Evolutionary conservation across 495 filamentous ascomycete species (phyloP), one percentile per base, ranked within the genome.

Genomic region (Sordaria brevicollis): DNA sequence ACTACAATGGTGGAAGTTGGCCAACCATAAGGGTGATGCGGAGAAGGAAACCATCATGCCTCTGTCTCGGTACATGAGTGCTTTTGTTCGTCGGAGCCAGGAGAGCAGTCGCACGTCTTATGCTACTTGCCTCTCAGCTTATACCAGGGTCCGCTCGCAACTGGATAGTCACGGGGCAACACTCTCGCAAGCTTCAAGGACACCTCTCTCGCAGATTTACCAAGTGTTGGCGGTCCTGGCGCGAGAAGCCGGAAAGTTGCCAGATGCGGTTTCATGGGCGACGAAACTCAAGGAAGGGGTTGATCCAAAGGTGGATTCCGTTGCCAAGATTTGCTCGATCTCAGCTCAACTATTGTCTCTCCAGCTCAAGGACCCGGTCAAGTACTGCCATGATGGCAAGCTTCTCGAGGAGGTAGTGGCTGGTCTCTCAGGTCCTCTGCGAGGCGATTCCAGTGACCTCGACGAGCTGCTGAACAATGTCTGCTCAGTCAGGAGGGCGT

Each of bases 1-100:
- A 7, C 78, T 87, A 17, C 79, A 86, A 67, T 92, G 89, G 80
- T 94, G 92, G 93, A 87, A 82, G 38, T 66, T 93, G 36, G 87
- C 88, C 5, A 83, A 84, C n/a, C 93, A 95, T 75, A 73, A 87
- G 25, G 88, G 85, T 17, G 86, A 96, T 69, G 77, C 87, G 21
- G 84, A 84, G 31, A 91, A 88, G 75, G 92, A 96, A 34, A 76
- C 96, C 66, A 77, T 89, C 65, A 84, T 88, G 4, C 92, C 93
- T 13, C 84, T 94, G 39, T 80, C 85, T 4, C 86, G 88, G 41
- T 94, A 88, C 70, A 76, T 94, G 19, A 80, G 82, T 2, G 83
- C 82, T 17, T 94, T 90, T 73, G 79, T 83, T 41, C 83, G 90
- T 62, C 84, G 89, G 15, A 82, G 76, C 38, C 79, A 82, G 33